Conservation (phyloP, 1,139 yeast genomes). For the Candida sanyaensis region DNA sequence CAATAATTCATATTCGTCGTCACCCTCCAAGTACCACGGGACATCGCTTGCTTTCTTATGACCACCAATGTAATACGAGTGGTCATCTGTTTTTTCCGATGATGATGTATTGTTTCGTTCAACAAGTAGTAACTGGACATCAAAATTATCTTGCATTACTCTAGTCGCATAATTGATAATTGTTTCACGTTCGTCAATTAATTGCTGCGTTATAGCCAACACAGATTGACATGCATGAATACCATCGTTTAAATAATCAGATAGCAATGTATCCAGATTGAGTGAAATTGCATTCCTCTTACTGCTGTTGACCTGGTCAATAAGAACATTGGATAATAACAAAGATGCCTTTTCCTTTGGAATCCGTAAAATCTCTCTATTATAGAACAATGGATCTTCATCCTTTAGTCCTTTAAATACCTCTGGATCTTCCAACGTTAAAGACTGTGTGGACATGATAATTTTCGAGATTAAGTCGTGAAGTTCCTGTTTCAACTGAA, state of each 20-base stretch:
- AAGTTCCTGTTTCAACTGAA: slow-evolving; percentile 70
- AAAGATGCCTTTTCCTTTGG: slow-evolving; percentile 56
- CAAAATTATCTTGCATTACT: slow-evolving; percentile 73
- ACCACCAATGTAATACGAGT: slow-evolving; percentile 39
- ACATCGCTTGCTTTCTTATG: slow-evolving; percentile 38
- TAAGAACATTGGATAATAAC: slow-evolving; percentile 45
- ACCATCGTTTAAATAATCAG: slow-evolving; percentile 47
- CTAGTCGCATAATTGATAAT: slow-evolving; percentile 72
- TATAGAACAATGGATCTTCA: slow-evolving; percentile 50
- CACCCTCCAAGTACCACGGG: slow-evolving; percentile 85
- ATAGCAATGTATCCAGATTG: slow-evolving; percentile 50
- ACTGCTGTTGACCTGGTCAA: slow-evolving; percentile 43
- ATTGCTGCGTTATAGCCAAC: slow-evolving; percentile 50
- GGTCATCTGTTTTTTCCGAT: slow-evolving; percentile 37
- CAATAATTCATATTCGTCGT: slow-evolving; percentile 70
- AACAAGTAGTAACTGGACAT: slow-evolving; percentile 58
- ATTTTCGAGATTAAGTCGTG: slow-evolving; percentile 65
- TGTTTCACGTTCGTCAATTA: slow-evolving; percentile 70
- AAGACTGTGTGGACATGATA: slow-evolving; percentile 67
- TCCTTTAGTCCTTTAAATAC: slow-evolving; percentile 65
- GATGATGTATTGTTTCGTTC: slow-evolving; percentile 62
- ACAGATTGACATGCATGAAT: slow-evolving; percentile 46
- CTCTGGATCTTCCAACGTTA: slow-evolving; percentile 74
- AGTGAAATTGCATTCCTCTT: slow-evolving; percentile 40
- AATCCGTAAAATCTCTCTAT: slow-evolving; percentile 37